Evolutionary conservation across 306 rosid genomes (phyloP), one percentile per base, ranked within the genome.

Genomic region (Mucuna pruriens): DNA sequence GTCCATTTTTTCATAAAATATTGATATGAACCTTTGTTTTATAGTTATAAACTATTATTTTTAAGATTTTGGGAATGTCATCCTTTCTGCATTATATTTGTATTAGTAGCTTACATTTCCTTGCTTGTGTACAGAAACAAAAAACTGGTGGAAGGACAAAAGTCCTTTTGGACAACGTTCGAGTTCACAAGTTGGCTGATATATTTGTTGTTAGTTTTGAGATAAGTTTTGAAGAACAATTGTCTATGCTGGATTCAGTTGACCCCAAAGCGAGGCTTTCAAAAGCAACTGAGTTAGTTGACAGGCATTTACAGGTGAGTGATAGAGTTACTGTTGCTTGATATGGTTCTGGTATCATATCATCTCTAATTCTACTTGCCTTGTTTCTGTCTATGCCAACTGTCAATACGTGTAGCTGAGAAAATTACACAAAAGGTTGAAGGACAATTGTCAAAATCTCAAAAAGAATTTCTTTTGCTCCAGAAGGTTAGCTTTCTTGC

Each of bases 351-450:
- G 78, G 74, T 78, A 71, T 60, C 62, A 15, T 81, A 72, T 62
- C 9, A 42, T 67, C 68, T 77, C 76, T 74, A 77, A 87, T 83
- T 76, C 80, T 86, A 58, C 71, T 76, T n/a, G n/a, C n/a, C n/a
- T n/a, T 17, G 57, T 76, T 38, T 44, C 84, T 51, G 74, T 74
- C 86, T 74, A 69, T 79, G 80, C 83, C 86, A 84, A 88, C 87
- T 93, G 99, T 96, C 98, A 48, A 93, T 96, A 74, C 98, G 97
- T 77, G 99, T 96, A 65, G 98, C 99, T 82, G 99, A 96, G 93
- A 96, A 96, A 92, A 96, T 96, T 81, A 93, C 99, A 16, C 97
- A 96, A 77, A 96, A 93, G 90, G 99, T 96, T 81, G 99, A 96
- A 88, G 99, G 99, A 19, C 98, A 96, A 80, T 73, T 96, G 85